These are phyloP conservation scores for thale cress (Arabidopsis thaliana) DNA, from an alignment of 345 rosid genomes.

Conservation along the genomic window TAIR10.1 NC_003071.7:11485501-11486000, in stretches of 20 bases:
- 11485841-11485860: slow-evolving; percentile 87
- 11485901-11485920: slow-evolving; percentile 3
- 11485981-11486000: slow-evolving; percentile 99
- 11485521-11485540: background rate
- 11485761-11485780: slow-evolving; percentile 96
- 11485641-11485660: slow-evolving; percentile 99
- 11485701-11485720: slow-evolving; percentile 90
- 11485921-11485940: slow-evolving; percentile 30
- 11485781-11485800: slow-evolving; percentile 97
- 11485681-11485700: slow-evolving; percentile 98
- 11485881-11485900: slow-evolving; percentile 52
- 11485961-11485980: slow-evolving; percentile 87
- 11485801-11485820: slow-evolving; percentile 92
- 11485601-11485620: slow-evolving; percentile 95
- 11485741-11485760: slow-evolving; percentile 94
- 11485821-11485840: slow-evolving; percentile 95
- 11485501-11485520: background rate
- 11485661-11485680: slow-evolving; percentile 99
- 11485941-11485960: slow-evolving; percentile 39
- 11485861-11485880: slow-evolving; percentile 80
- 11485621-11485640: slow-evolving; percentile 93
- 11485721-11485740: slow-evolving; percentile 80
- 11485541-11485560: slow-evolving; percentile 72
- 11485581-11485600: slow-evolving; percentile 77
- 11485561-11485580: slow-evolving; percentile 91